phyloP scores from a whole-genome alignment of 352 stramenopile species.

The Globisporangium recalcitrans region DNA sequence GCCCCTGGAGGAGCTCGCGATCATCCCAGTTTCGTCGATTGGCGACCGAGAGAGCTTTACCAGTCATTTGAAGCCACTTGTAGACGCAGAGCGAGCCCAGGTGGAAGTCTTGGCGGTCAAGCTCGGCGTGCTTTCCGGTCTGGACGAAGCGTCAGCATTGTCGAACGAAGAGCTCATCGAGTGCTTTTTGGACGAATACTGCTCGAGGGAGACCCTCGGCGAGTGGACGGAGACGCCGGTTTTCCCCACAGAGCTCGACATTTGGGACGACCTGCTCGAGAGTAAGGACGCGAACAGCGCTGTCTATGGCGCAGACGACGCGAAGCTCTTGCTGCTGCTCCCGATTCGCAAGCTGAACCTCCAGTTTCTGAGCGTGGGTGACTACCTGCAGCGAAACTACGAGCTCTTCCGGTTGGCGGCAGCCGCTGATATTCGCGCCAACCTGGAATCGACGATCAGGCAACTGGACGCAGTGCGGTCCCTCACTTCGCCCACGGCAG shows the following conservation, averaged over 20 bases:
- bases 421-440: slow-evolving; percentile 75
- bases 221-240: slow-evolving; percentile 27
- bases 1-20: slow-evolving; percentile 48
- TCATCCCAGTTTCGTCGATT: slow-evolving; percentile 52
- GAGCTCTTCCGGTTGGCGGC: slow-evolving; percentile 88
- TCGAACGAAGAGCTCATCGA: slow-evolving; percentile 43
- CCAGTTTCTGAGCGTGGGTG: slow-evolving; percentile 92
- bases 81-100: slow-evolving; percentile 24
- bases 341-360: slow-evolving; percentile 93
- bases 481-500: slow-evolving; percentile 30
- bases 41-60: slow-evolving; percentile 35
- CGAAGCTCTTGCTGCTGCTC: slow-evolving; percentile 49
- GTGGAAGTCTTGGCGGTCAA: slow-evolving; percentile 35
- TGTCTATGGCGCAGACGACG: slow-evolving; percentile 38
- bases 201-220: slow-evolving; percentile 17
- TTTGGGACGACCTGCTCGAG: slow-evolving; percentile 75
- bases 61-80: slow-evolving; percentile 33
- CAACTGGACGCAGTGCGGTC: slow-evolving; percentile 47
- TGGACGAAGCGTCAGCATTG: slow-evolving; percentile 26
- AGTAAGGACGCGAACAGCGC: neutral
- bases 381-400: slow-evolving; percentile 93
- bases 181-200: slow-evolving; percentile 56
- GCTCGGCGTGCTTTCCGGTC: slow-evolving; percentile 43
- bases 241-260: slow-evolving; percentile 83
- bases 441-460: slow-evolving; percentile 87